Evolutionary conservation across 1,284 basidiomycete genomes (phyloP).

Genomic region (Amylostereum areolatum): DNA sequence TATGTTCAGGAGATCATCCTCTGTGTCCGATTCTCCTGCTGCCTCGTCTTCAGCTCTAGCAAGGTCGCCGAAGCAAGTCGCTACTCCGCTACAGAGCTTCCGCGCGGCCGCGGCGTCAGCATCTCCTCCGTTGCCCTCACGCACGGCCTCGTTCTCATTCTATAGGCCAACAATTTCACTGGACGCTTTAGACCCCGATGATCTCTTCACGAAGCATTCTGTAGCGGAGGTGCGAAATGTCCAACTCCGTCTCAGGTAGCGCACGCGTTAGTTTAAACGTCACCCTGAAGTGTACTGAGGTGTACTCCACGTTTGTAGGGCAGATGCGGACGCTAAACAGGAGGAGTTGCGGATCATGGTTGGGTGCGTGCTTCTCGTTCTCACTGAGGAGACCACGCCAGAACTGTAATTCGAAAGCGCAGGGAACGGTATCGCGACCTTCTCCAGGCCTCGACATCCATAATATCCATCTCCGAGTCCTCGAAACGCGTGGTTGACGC

Average conservation of each 20-base stretch:
- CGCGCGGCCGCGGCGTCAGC: no score
- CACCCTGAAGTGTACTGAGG: no score
- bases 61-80: conserved; percentile 7
- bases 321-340: conserved; percentile 87
- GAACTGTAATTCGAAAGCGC: conserved; percentile 44
- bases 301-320: conserved; percentile 37
- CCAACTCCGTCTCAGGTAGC: conserved; percentile 71
- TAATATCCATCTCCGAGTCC: conserved; percentile 68
- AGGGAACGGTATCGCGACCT: conserved; percentile 95
- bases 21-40: conserved; percentile 12
- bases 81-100: conserved; percentile 6
- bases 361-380: conserved; percentile 60
- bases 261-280: no score
- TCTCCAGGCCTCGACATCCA: conserved; percentile 84
- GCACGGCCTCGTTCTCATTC: conserved; percentile 4
- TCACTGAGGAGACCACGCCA: conserved; percentile 6
- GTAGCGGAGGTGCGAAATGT: conserved; percentile 71
- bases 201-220: conserved; percentile 70
- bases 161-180: background rate
- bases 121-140: conserved; percentile 11
- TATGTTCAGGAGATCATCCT: no score
- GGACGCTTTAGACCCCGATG: conserved; percentile 64
- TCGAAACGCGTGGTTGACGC: conserved; percentile 56
- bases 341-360: conserved; percentile 93
- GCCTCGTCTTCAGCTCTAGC: conserved; percentile 9